Evolutionary conservation across 176 grass and related monocot species (phyloP), one percentile per base, ranked within the genome.

Genomic region (Luzula sylvatica): DNA sequence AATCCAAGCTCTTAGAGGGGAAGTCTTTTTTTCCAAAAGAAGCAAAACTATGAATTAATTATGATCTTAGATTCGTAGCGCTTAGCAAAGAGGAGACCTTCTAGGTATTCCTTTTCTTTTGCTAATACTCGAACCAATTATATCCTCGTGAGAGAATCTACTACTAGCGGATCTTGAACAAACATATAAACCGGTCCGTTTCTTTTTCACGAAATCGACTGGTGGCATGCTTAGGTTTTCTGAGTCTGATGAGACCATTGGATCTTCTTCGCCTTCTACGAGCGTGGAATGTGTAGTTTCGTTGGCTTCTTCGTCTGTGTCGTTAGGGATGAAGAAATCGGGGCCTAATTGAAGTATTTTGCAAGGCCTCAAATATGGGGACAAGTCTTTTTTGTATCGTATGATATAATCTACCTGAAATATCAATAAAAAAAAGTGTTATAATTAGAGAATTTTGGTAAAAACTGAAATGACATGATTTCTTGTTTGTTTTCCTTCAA

Each of bases 61-160:
- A 53, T 69, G 14, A 57, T 57, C n/a, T 59, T 15, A 53, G 42
- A 30, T 24, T 44, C 20, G 29, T 13, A 17, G 45, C 52, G 20
- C 65, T 79, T 77, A 95, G 83, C 89, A 88, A 50, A 95, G 69
- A 65, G 89, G 89, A 53, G 89, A 95, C 75, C 89, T 81, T 62
- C 77, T 77, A 55, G 89, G 89, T 54, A 77, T 82, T 38, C 83
- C 80, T 72, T 95, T 95, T 66, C 89, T 81, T 85, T 85, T 88
- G 76, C 83, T 95, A 72, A 85, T 95, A 38, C 73, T 88, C 70
- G 79, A 70, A 61, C 57, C 55, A 76, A 88, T 85, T 19, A 78
- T 81, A 54, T 95, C 75, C 38, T 77, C 89, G 13, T 82, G 30
- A 48, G 83, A 72, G 11, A 75, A 73, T 51, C 70, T 64, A 16